Evolutionary conservation across 805 yeast species (phyloP).

Genomic region (Schwanniomyces pseudopolymorphus): DNA sequence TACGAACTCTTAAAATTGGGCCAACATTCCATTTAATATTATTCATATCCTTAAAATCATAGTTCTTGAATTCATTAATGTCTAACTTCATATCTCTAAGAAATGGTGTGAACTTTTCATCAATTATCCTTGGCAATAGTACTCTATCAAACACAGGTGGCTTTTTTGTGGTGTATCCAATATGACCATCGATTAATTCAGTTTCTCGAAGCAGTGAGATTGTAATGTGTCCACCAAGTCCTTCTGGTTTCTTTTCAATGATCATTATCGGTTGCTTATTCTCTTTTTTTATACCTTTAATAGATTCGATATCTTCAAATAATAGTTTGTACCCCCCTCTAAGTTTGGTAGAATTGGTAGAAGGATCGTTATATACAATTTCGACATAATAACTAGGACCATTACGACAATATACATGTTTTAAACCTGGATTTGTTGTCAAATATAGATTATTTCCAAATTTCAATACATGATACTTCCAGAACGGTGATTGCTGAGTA

Average conservation of each 20-base stretch:
- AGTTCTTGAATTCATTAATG: constrained; percentile 17
- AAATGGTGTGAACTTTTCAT: constrained; percentile 20
- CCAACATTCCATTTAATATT: constrained; percentile 41
- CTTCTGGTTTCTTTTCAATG: constrained; percentile 21
- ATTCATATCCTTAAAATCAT: constrained; percentile 25
- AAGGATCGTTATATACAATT: constrained; percentile 11
- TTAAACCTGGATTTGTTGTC: constrained; percentile 65
- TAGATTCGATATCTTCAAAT: constrained; percentile 23
- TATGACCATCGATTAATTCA: constrained; percentile 8
- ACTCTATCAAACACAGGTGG: constrained; percentile 23
- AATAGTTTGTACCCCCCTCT: constrained; percentile 23
- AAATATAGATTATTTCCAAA: constrained; percentile 57
- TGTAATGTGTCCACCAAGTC: constrained; percentile 29
- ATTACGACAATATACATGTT: constrained; percentile 56
- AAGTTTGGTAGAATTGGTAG: background rate
- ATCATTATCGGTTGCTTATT: constrained; percentile 25
- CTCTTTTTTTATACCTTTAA: constrained; percentile 10
- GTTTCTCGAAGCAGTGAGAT: constrained; percentile 19
- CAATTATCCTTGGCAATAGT: constrained; percentile 22
- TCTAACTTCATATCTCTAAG: constrained; percentile 7
- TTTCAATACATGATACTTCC: constrained; percentile 64
- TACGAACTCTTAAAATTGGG: constrained; percentile 43
- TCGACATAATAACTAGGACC: constrained; percentile 65
- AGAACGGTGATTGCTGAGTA: constrained; percentile 31
- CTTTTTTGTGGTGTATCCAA: constrained; percentile 4